phyloP scores from a whole-genome alignment of 108 stramenopile species.

The Cyclotella sp. region DNA sequence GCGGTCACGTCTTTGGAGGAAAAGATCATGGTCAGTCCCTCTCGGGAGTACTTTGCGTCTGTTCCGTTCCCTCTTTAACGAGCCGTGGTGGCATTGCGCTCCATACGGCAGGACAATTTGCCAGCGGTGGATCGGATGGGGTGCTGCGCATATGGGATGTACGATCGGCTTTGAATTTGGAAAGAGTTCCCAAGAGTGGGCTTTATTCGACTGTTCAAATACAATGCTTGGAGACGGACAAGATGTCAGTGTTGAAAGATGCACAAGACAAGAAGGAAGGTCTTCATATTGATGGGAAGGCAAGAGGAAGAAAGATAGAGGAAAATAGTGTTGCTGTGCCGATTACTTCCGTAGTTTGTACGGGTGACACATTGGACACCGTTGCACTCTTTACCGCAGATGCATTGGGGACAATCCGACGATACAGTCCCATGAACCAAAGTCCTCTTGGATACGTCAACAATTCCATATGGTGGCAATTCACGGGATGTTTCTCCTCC shows the following conservation, averaged over 20 bases:
- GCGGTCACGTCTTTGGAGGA: slow-evolving; percentile 33
- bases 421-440: slow-evolving; percentile 36
- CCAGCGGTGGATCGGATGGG: slow-evolving; percentile 35
- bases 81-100: neutral
- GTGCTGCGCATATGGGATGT: slow-evolving; percentile 35
- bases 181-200: slow-evolving; percentile 34
- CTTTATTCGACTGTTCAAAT: slow-evolving; percentile 32
- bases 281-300: slow-evolving; percentile 1
- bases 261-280: neutral
- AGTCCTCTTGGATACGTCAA: slow-evolving; percentile 11
- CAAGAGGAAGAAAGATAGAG: neutral
- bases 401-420: slow-evolving; percentile 28
- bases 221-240: slow-evolving; percentile 17
- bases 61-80: slow-evolving; percentile 28
- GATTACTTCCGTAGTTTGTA: slow-evolving; percentile 34
- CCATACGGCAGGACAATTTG: slow-evolving; percentile 36
- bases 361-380: neutral
- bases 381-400: slow-evolving; percentile 37
- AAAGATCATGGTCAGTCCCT: neutral
- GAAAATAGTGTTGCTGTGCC: slow-evolving; percentile 9
- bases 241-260: slow-evolving; percentile 14
- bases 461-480: slow-evolving; percentile 32
- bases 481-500: slow-evolving; percentile 17
- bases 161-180: slow-evolving; percentile 25
- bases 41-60: slow-evolving; percentile 37